These are phyloP conservation scores for Erodium maritimum DNA, from an alignment of 345 rosid species.

Conservation along the genomic window DNA sequence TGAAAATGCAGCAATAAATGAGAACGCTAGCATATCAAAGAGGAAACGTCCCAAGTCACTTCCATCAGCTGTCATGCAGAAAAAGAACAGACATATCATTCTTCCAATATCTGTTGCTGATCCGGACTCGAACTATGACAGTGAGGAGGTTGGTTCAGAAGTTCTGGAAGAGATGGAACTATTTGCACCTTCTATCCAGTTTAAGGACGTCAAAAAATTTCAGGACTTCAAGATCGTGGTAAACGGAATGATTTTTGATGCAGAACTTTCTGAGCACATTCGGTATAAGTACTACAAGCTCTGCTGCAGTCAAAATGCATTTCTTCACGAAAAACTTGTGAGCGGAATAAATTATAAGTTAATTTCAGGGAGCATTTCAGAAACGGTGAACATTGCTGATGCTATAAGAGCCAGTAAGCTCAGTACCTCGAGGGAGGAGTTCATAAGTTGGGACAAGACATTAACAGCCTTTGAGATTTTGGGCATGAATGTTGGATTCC, in stretches of 20 bases:
- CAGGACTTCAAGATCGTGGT: constrained; percentile 35
- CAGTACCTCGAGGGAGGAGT: constrained; percentile 36
- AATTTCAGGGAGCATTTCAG: constrained; percentile 38
- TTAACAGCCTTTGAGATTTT: constrained; percentile 48
- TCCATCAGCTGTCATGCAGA: constrained; percentile 28
- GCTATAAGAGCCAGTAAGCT: constrained; percentile 38
- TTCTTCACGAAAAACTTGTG: constrained; percentile 44
- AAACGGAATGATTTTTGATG: constrained; percentile 35
- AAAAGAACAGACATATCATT: constrained; percentile 25
- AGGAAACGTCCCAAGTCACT: constrained; percentile 42
- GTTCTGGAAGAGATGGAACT: constrained; percentile 48
- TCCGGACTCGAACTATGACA: constrained; percentile 37
- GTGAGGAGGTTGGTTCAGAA: constrained; percentile 57
- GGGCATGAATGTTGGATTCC: constrained; percentile 57
- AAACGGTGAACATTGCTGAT: constrained; percentile 52
- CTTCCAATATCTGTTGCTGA: constrained; percentile 16
- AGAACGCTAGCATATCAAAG: constrained; percentile 14
- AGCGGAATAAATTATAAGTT: constrained; percentile 41
- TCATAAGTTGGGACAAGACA: constrained; percentile 41
- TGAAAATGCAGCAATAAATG: constrained; percentile 16
- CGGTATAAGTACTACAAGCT: constrained; percentile 42
- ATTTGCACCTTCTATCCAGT: constrained; percentile 25
- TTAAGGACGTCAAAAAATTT: constrained; percentile 27
- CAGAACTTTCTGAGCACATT: constrained; percentile 40
- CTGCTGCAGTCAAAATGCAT: constrained; percentile 45